Evolutionary conservation across 352 stramenopile genomes (phyloP).

Genomic region (Globisporangium okanoganense): DNA sequence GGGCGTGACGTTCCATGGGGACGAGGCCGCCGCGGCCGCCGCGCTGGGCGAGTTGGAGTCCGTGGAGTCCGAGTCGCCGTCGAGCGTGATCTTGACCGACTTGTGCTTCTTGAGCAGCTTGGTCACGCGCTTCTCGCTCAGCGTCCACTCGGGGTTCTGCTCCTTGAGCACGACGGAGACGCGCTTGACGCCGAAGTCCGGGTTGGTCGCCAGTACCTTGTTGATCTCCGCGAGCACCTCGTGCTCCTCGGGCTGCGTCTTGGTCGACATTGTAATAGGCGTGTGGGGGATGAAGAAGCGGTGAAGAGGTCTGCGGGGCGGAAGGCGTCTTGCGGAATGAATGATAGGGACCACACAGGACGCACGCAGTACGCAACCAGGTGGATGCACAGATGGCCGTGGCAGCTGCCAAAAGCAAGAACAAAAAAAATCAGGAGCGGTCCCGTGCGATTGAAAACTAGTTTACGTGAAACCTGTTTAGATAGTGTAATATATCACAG

Average conservation of each 20-base stretch:
- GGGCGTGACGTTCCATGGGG: conserved; percentile 53
- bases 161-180: conserved; percentile 55
- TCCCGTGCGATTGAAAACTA: not conserved
- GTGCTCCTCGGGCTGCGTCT: conserved; percentile 57
- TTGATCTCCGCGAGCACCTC: conserved; percentile 60
- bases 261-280: conserved; percentile 34
- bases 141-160: conserved; percentile 60
- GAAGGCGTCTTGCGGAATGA: conserved; percentile 10
- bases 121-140: conserved; percentile 73
- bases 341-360: not conserved
- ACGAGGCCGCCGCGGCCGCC: conserved; percentile 23
- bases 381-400: not conserved
- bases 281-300: not conserved
- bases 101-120: conserved; percentile 76
- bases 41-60: conserved; percentile 7
- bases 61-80: conserved; percentile 20
- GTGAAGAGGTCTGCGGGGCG: not conserved
- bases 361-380: not conserved
- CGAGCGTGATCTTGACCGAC: conserved; percentile 34
- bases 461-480: not conserved
- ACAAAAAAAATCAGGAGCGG: conserved; percentile 8
- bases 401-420: not conserved
- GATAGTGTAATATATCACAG: not conserved
- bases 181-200: conserved; percentile 70
- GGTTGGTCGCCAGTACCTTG: conserved; percentile 48